Evolutionary conservation across 2,329 filamentous ascomycete genomes (phyloP).

Genomic region (Trichoderma sp.): DNA sequence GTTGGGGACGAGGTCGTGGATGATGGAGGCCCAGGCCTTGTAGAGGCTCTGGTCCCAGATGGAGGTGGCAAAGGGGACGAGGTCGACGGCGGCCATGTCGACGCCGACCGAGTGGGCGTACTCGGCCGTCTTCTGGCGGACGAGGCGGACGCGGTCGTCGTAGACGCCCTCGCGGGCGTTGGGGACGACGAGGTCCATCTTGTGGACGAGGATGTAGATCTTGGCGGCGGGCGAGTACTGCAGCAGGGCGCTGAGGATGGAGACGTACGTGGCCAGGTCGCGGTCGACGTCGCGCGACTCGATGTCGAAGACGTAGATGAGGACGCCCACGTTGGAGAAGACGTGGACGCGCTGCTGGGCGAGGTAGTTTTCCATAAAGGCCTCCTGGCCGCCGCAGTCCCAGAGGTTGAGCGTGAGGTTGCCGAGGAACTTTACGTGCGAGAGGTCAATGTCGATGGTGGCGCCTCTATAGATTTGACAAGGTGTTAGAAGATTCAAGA

Average conservation of each 20-base stretch:
- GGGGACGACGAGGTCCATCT: constrained; percentile 93
- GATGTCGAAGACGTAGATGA: constrained; percentile 99
- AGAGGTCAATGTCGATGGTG: constrained; percentile 97
- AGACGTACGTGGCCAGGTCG: constrained; percentile 88
- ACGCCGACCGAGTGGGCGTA: constrained; percentile 46
- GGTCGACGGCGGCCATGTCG: constrained; percentile 53
- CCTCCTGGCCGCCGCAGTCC: constrained; percentile 98
- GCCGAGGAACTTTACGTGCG: constrained; percentile 97
- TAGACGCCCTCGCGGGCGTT: constrained; percentile 80
- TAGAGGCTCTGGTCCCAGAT: constrained; percentile 99
- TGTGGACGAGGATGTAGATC: constrained; percentile 95
- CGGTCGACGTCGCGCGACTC: constrained; percentile 93
- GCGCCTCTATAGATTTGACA: constrained; percentile 61
- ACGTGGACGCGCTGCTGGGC: constrained; percentile 94
- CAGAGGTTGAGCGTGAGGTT: constrained; percentile 96
- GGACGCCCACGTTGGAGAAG: constrained; percentile 92
- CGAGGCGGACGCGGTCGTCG: constrained; percentile 76
- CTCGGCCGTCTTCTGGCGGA: constrained; percentile 71
- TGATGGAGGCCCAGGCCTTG: constrained; percentile 97
- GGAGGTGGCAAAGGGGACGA: constrained; percentile 90
- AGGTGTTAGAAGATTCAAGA: neutral
- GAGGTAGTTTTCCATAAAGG: constrained; percentile 98
- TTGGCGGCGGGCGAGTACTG: constrained; percentile 81
- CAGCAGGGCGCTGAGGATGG: constrained; percentile 83
- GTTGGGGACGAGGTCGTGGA: constrained; percentile 97